Base-by-base conservation (phyloP, 495 filamentous ascomycete species). In the Penicillium simplicissimum region DNA sequence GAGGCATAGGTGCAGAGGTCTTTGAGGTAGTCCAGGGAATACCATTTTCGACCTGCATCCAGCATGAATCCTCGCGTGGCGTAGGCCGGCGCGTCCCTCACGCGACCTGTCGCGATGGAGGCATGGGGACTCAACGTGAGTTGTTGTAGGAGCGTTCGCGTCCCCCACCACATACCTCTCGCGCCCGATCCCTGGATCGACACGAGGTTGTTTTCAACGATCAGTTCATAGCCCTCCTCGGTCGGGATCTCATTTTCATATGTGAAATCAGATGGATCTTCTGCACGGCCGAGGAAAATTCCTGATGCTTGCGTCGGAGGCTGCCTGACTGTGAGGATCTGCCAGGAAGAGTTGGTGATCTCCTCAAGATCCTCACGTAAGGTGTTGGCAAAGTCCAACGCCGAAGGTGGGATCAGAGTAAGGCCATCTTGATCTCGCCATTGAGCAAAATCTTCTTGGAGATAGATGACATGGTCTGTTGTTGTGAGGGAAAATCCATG, bases 41-140 rank as follows among this genome's bases (percentile, higher is more conserved):
- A 85, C 82, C 82, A 85, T 60, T 85, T 85, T 14, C 83, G 74
- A 13, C 83, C 82, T 2, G 81, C 82, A 58, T 85, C 83, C 0
- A 85, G 68, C 73, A 84, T 72, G 53, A 80, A 84, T 2, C 82
- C 83, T 49, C 83, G 67, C 1, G 76, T 82, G 4, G 75, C 60
- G 56, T 76, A 82, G 17, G 81, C 79, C 0, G 83, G 83, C 0
- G 74, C 71, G 64, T 85, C 83, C 3, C 63, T 42, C 15, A 71
- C 58, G 14, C 54, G 64, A 13, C 78, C 78, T 1, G 68, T 25
- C 8, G 67, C 67, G 15, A 84, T 61, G 7, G 60, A 55, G 8
- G 65, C 65, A 8, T 62, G 57, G 11, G 58, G 38, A 55, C 70
- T 70, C 28, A 82, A 42, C 25, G 79, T 55, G 36, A 82, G 53